Evolutionary conservation across 371 early-diverging fungal genomes (phyloP).

Genomic region (Apophysomyces ossiformis): DNA sequence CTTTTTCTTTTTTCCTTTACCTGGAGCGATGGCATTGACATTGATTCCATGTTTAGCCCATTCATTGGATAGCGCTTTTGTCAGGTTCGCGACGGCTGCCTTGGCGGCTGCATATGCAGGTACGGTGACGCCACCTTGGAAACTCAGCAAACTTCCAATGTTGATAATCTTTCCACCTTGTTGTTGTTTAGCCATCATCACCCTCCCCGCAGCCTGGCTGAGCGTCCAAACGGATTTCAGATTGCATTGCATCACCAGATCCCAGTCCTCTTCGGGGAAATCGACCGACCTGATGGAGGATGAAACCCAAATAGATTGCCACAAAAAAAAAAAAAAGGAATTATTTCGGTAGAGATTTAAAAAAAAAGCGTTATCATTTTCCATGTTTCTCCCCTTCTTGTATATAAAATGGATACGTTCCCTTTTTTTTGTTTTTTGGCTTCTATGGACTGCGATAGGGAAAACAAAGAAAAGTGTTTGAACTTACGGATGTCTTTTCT

Average conservation of each 20-base stretch:
- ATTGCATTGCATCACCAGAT: slow-evolving; percentile 37
- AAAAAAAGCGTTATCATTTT: too few species aligned
- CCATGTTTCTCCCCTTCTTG: too few species aligned
- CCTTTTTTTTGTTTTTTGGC: not conserved
- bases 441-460: not conserved
- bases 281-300: slow-evolving; percentile 23
- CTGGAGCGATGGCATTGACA: slow-evolving; percentile 61
- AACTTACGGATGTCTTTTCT: slow-evolving; percentile 26
- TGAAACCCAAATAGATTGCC: not conserved
- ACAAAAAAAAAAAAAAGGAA: too few species aligned
- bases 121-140: slow-evolving; percentile 33
- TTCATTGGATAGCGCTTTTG: slow-evolving; percentile 68
- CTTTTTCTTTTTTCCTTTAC: too few species aligned
- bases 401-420: not conserved
- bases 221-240: slow-evolving; percentile 37
- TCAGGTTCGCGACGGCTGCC: slow-evolving; percentile 61
- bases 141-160: slow-evolving; percentile 37
- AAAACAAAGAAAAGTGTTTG: too few species aligned
- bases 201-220: slow-evolving; percentile 33
- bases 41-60: slow-evolving; percentile 54
- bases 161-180: slow-evolving; percentile 35
- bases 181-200: slow-evolving; percentile 21
- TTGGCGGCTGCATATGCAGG: slow-evolving; percentile 63
- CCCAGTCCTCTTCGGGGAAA: slow-evolving; percentile 41
- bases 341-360: too few species aligned